Evolutionary conservation across 1,284 basidiomycete species (phyloP), one percentile per base, ranked within the genome.

Genomic region (Pascua guehoae): DNA sequence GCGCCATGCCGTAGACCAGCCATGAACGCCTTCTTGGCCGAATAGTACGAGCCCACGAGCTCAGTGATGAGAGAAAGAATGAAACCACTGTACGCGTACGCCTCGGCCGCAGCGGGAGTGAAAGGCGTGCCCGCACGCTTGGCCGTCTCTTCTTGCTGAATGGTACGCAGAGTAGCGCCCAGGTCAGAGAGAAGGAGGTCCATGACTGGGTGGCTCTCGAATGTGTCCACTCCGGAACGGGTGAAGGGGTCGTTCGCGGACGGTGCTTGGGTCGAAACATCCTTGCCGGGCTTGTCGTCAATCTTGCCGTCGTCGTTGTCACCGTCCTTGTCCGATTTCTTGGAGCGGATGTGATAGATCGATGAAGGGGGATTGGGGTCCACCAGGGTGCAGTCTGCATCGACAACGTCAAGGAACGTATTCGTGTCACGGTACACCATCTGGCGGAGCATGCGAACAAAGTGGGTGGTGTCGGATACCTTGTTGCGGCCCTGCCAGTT

Each of bases 21-120:
- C 59, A 95, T 76, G 77, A 98, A 93, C 4, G 88, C 86, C 24
- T 86, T 75, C 77, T 98, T 98, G 84, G 92, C 95, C 1, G 86
- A 77, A 64, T 91, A 86, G 73, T 98, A 98, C 15, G 93, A 97
- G 57, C 95, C 93, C 1, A 96, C 78, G 2, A 98, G 81, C 78
- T 98, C 95, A 1, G 91, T 91, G 49, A 98, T 80, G 62, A 87
- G 87, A 69, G 95, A 90, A 85, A 98, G 89, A 59, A 97, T 78
- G 79, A 97, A 91, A 67, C 87, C 89, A 12, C 85, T 81, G 71
- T 94, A 95, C 7, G 60, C 43, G 41, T 68, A 64, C 5, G 55
- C 44, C 41, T 60, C 47, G 11, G 54, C 32, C 5, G 51, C 52
- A 3, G 48, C 43, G 4, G 48, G 51, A 24, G 59, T 51, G 53